Percentiles rank a stretch among this genome's conserved stretches.
Evolutionary conservation across 2,329 filamentous ascomycete species (phyloP).

Genomic region (Sarocladium kiliense): DNA sequence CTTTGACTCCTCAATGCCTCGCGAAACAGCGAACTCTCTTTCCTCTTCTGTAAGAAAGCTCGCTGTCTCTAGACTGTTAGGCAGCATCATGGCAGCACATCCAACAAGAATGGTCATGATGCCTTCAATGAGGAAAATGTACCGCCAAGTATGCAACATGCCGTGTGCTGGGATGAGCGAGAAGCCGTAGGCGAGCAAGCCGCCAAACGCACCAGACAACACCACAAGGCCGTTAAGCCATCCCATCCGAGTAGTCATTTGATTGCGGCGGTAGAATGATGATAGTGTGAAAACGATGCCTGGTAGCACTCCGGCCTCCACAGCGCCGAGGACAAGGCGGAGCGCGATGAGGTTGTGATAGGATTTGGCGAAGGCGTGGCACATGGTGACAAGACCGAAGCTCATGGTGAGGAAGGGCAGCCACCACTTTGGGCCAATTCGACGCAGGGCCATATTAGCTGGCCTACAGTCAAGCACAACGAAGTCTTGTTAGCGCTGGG

Average conservation of each 20-base stretch:
- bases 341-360: conserved; percentile 25
- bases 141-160: conserved; percentile 15
- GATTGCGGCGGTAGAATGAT: conserved; percentile 24
- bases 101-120: conserved; percentile 21
- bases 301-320: conserved; percentile 11
- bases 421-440: neutral
- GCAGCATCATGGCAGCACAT: conserved; percentile 32
- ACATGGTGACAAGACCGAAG: conserved; percentile 33
- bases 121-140: conserved; percentile 21
- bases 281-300: conserved; percentile 19
- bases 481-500: neutral
- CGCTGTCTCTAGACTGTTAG: conserved; percentile 28
- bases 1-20: conserved; percentile 26
- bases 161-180: neutral
- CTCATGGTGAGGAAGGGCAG: conserved; percentile 26
- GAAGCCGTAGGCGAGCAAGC: conserved; percentile 30
- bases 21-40: conserved; percentile 26
- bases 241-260: conserved; percentile 23
- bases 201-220: conserved; percentile 36
- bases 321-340: conserved; percentile 27
- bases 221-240: conserved; percentile 30
- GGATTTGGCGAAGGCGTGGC: conserved; percentile 31
- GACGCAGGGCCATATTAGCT: neutral
- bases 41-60: conserved; percentile 32
- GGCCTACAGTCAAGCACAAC: neutral